Percentiles rank a stretch among this genome's conserved stretches.
phyloP scores from a whole-genome alignment of 768 basidiomycete species.

The Serendipita indica region DNA sequence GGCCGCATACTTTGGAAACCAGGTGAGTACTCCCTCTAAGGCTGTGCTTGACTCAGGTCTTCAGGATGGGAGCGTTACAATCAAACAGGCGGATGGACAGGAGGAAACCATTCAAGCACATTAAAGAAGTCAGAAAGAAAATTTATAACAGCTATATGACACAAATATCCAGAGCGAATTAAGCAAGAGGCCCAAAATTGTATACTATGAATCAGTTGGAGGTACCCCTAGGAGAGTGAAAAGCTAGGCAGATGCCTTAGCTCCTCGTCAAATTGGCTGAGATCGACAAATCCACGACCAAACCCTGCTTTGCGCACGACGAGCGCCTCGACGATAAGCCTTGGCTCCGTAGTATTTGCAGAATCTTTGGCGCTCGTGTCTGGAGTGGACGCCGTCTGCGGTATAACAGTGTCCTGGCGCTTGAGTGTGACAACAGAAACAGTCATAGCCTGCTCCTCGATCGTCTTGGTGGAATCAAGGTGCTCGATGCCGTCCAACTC shows the following conservation, averaged over 20 bases:
- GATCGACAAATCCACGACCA: background rate
- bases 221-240: background rate
- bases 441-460: background rate
- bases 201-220: background rate
- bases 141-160: background rate
- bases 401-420: background rate
- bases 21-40: slow-evolving; percentile 29
- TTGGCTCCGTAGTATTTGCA: slow-evolving; percentile 23
- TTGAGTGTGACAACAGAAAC: background rate
- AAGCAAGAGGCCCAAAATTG: background rate
- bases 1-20: slow-evolving; percentile 94
- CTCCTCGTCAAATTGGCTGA: slow-evolving; percentile 5
- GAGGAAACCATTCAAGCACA: background rate
- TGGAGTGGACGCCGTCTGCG: background rate
- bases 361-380: no score
- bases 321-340: slow-evolving; percentile 69
- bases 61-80: slow-evolving; percentile 8
- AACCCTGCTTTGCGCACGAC: slow-evolving; percentile 44
- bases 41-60: background rate
- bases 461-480: background rate
- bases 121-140: background rate
- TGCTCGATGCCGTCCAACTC: background rate
- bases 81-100: background rate
- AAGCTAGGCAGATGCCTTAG: slow-evolving; percentile 4
- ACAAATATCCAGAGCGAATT: background rate